Evolutionary conservation across 805 yeast species (phyloP), one percentile per base, ranked within the genome.

Genomic region (Candida manassasensis): DNA sequence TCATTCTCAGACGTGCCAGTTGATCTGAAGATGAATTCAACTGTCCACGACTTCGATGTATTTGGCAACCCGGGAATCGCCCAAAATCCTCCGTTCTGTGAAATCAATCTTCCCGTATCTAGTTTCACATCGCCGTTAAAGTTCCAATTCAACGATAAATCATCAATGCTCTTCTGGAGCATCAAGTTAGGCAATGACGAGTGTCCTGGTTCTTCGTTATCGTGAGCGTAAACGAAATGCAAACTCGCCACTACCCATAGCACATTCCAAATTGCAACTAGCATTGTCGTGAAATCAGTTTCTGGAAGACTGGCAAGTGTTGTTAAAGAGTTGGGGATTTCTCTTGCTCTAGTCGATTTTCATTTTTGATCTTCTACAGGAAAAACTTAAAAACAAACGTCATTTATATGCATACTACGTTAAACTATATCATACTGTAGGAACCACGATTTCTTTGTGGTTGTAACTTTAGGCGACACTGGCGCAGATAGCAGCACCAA

Each of bases 401-500:
- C n/a, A n/a, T n/a, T n/a, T n/a, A n/a, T n/a, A n/a, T n/a, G n/a
- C n/a, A n/a, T n/a, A n/a, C n/a, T n/a, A n/a, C n/a, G n/a, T n/a
- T n/a, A n/a, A n/a, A n/a, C n/a, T n/a, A n/a, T n/a, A n/a, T n/a
- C n/a, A n/a, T n/a, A n/a, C n/a, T n/a, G n/a, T n/a, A n/a, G n/a
- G n/a, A n/a, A n/a, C n/a, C n/a, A n/a, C n/a, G n/a, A n/a, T n/a
- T n/a, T n/a, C n/a, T n/a, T n/a, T n/a, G n/a, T n/a, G n/a, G n/a
- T n/a, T n/a, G n/a, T n/a, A n/a, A n/a, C n/a, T n/a, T 13, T 29
- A 29, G 4, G 32, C 32, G 4, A 29, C 32, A 29, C 67, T 55
- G 8, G 96, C 97, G 66, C 96, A 86, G 42, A 90, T 68, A 2
- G 97, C 97, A 30, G 97, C 97, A 45, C 98, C 98, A 29, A 89